Evolutionary conservation across 345 rosid genomes (phyloP), one percentile per base, ranked within the genome.

Genomic region (Euphorbia lathyris): DNA sequence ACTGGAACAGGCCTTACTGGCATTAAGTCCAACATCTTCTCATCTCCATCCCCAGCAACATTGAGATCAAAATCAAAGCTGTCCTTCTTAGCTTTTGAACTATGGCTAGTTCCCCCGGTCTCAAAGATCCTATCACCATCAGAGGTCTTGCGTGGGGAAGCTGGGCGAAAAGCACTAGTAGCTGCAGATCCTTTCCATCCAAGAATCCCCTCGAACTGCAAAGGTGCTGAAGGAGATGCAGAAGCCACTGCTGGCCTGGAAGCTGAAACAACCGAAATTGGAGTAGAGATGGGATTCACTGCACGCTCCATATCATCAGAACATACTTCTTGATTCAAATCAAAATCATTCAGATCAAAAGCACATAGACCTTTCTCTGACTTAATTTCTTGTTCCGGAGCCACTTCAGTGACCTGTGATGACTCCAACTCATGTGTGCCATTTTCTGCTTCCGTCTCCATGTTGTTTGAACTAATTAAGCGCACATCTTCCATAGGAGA

Each of bases 291-390:
- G 61, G 83, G 72, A 66, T 82, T 77, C 63, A 71, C 76, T 30
- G 83, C 66, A 63, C 22, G 69, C 71, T 90, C 99, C 79, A 80
- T 69, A 72, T 92, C 98, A 81, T 92, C 97, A 45, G 88, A 82
- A 69, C 79, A 81, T 58, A 85, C 80, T 80, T 95, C 96, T 76
- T 85, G 88, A 77, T 95, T 95, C 83, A 95, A 83, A 83, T 92
- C 98, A 64, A 95, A 90, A 43, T 58, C 81, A 60, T 95, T 95
- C 82, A 95, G 84, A 83, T 92, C 98, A 64, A 95, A 90, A 38
- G 51, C 82, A 63, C 93, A 87, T 3, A 79, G 72, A 56, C 88
- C 83, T 83, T 80, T 91, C 80, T 85, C 90, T 20, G 75, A 47
- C 38, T 73, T 84, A 29, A 69, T 70, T 66, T 83, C 91, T 47